Base-by-base conservation (phyloP, 495 filamentous ascomycete genomes). In the Lasiosphaeria ovina region DNA sequence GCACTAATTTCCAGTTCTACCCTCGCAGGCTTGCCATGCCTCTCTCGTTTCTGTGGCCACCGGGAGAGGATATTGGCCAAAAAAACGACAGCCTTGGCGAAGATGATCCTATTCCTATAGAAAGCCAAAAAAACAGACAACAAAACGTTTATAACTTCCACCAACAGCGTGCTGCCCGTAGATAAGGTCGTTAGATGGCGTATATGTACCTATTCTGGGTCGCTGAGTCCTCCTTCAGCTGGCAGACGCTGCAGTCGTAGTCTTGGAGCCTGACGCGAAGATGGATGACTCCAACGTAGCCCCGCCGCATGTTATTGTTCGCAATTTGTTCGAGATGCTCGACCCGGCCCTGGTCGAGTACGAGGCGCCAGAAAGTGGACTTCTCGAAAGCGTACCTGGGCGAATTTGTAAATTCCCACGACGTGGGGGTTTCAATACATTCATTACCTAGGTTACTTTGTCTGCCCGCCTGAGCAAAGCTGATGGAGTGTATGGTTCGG, bases 161-260 rank as follows among this genome's bases (percentile, higher is more conserved):
- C n/a, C n/a, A n/a, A n/a, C 38, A 40, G 38, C 38, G 38, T 40
- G 6, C 12, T 40, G 6, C 38, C 6, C 6, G 6, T 6, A 40
- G 6, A 40, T 40, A 40, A 6, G 6, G 38, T 12, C 6, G 38
- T 6, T 40, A 40, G 38, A 12, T 40, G 12, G 38, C 6, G 6
- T 40, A 12, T 40, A 40, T 40, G 12, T 40, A 40, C 38, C 32
- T n/a, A 14, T 54, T 54, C 35, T 11, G 7, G 32, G 51, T n/a
- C 51, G 12, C 17, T 35, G 24, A 2, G 33, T 54, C 51, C 33
- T 54, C 33, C 11, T 54, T 32, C 33, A 54, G 51, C 51, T 54
- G 51, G 33, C 51, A 54, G 51, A 54, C 51, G 17, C 47, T 50
- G n/a, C 47, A 50, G 47, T 50, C 47, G 47, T 50, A 50, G 47